These are phyloP conservation scores for Alternaria sp. DNA, from an alignment of 2,329 filamentous ascomycete species.

Conservation along the genomic window DNA sequence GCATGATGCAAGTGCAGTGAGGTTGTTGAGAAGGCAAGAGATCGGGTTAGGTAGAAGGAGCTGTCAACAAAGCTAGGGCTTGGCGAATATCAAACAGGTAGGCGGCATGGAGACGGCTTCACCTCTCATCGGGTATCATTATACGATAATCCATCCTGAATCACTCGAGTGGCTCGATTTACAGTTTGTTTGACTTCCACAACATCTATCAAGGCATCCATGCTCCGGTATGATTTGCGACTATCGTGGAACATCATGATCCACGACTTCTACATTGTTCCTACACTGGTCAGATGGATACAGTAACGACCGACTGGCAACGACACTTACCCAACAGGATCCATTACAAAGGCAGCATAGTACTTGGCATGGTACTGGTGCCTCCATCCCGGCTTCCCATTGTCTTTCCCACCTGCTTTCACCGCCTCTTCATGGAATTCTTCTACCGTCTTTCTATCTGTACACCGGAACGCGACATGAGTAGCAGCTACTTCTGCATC, in stretches of 20 bases:
- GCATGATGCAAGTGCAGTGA: background rate
- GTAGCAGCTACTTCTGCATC: slow-evolving; percentile 7
- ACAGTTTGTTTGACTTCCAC: background rate
- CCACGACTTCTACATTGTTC: slow-evolving; percentile 35
- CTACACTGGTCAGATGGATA: slow-evolving; percentile 13
- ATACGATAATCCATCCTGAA: background rate
- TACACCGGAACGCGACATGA: slow-evolving; percentile 33
- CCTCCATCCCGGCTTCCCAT: slow-evolving; percentile 36
- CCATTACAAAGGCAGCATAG: slow-evolving; percentile 38
- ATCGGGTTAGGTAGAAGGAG: background rate
- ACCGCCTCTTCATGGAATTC: slow-evolving; percentile 33
- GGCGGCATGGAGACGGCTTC: background rate
- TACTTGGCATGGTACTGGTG: slow-evolving; percentile 37
- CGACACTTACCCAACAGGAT: slow-evolving; percentile 35
- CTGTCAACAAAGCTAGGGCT: slow-evolving; percentile 1
- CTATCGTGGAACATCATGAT: slow-evolving; percentile 19
- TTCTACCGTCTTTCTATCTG: slow-evolving; percentile 26
- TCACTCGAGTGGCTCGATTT: background rate
- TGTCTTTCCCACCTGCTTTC: slow-evolving; percentile 35
- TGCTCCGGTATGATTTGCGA: background rate
- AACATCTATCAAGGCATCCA: background rate
- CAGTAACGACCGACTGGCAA: background rate
- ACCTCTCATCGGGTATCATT: background rate
- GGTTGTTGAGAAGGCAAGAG: background rate
- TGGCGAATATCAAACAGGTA: slow-evolving; percentile 1